Base-by-base conservation (phyloP, 805 yeast genomes). In the Starmerella potacharoeniae region DNA sequence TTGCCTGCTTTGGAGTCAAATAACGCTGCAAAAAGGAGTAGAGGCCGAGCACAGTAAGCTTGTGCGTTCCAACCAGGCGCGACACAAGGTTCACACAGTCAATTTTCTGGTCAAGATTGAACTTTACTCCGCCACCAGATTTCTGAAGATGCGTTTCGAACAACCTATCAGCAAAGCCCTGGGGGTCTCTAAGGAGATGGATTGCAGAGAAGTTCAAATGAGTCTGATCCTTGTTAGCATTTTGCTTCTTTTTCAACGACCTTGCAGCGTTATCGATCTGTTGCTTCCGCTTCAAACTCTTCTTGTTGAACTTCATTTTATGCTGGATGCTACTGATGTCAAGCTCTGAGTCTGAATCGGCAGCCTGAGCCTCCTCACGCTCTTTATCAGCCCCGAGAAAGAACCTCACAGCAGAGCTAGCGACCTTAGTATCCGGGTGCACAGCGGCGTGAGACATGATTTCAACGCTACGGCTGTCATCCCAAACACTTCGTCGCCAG, bases 401-500 rank as follows among this genome's bases (percentile, higher is more conserved):
- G 70, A 93, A 93, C 65, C 81, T 76, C 34, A 87, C 93, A 58
- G 96, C 98, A 3, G 97, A 85, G 53, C 84, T 74, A 6, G 95
- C 84, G 49, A 93, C 93, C 71, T 93, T 93, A 14, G 76, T 74
- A 64, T 93, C 95, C 14, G 84, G 83, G 65, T 89, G 96, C 58
- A 87, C 71, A 1, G 97, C 88, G 1, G 97, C 97, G 64, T 88
- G 93, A 1, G 95, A 84, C 97, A 93, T 90, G 65, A 93, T 81
- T 70, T 93, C 98, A n/a, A 93, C 95, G 0, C 97, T 84, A 64
- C 97, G 77, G 0, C 95, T 79, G 68, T 93, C 99, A 69, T 89
- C 97, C 99, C 99, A 93, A 56, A 93, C 86, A 66, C 95, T 95
- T 67, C 97, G 79, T 73, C 96, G 80, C 99, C 99, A 93, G 51